Evolutionary conservation across 2,329 filamentous ascomycete species (phyloP).

Genomic region (Epichloe coenophiala): DNA sequence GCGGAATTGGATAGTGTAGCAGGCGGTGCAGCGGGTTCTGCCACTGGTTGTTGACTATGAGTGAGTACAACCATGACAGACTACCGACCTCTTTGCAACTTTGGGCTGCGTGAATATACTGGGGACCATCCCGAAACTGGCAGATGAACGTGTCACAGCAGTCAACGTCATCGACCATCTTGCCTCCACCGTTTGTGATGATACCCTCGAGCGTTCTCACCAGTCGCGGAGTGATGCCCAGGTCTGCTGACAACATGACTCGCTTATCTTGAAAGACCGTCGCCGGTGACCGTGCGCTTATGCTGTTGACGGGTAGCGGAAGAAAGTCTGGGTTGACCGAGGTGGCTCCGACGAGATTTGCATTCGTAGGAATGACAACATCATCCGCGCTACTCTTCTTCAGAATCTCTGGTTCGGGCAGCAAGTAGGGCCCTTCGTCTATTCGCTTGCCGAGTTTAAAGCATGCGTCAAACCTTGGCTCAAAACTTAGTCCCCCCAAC

Average conservation of each 20-base stretch:
- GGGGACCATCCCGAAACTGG: slow-evolving; percentile 66
- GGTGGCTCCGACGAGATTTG: slow-evolving; percentile 55
- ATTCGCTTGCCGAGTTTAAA: slow-evolving; percentile 86
- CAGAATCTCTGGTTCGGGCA: slow-evolving; percentile 81
- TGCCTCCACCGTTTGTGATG: slow-evolving; percentile 58
- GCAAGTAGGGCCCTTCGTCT: slow-evolving; percentile 69
- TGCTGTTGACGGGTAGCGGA: slow-evolving; percentile 27
- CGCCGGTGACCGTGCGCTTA: slow-evolving; percentile 35
- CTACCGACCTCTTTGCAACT: slow-evolving; percentile 77
- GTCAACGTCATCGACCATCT: slow-evolving; percentile 49
- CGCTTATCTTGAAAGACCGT: slow-evolving; percentile 65
- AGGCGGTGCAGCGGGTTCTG: slow-evolving; percentile 71
- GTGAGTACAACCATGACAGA: slow-evolving; percentile 81
- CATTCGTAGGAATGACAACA: slow-evolving; percentile 41
- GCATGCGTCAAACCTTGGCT: slow-evolving; percentile 84
- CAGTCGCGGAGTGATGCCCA: slow-evolving; percentile 56
- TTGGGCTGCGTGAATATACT: slow-evolving; percentile 67
- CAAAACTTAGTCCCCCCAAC: not conserved
- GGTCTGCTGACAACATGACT: slow-evolving; percentile 65
- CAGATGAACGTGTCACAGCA: slow-evolving; percentile 76
- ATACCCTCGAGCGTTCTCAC: slow-evolving; percentile 55
- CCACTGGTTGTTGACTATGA: slow-evolving; percentile 83
- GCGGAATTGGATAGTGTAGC: slow-evolving; percentile 79
- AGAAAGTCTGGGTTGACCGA: slow-evolving; percentile 32
- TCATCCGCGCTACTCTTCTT: slow-evolving; percentile 40